phyloP scores from a whole-genome alignment of 2,329 filamentous ascomycete species.

The Emmonsiellopsis sp. region DNA sequence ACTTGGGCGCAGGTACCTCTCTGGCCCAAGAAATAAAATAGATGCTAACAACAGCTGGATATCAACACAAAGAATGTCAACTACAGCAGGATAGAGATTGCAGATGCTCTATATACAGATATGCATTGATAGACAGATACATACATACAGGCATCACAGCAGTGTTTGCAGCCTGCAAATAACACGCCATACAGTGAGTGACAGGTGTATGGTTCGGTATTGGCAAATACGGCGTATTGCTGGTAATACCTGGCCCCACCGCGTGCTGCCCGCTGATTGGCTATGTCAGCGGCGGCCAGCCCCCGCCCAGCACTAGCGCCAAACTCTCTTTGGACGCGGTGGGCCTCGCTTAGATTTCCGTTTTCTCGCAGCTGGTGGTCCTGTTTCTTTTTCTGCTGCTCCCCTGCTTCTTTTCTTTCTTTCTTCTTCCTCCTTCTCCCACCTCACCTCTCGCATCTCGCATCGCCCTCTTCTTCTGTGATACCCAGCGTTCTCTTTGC shows the following conservation, averaged over 20 bases:
- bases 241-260: no score
- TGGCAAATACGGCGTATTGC: no score
- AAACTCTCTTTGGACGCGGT: neutral
- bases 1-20: neutral
- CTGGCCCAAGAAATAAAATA: neutral
- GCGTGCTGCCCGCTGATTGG: neutral
- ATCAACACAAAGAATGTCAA: no score
- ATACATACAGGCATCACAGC: no score
- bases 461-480: conserved; percentile 22
- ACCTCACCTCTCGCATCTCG: conserved; percentile 9
- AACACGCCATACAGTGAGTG: no score
- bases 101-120: no score
- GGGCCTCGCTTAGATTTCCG: conserved; percentile 16
- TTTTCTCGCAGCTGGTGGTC: conserved; percentile 10
- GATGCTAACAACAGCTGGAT: no score
- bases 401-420: conserved; percentile 14
- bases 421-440: conserved; percentile 15
- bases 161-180: no score
- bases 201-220: no score
- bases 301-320: neutral
- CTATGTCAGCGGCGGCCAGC: neutral
- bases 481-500: conserved; percentile 32
- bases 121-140: no score
- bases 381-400: conserved; percentile 18
- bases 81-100: no score